Evolutionary conservation across 2,329 filamentous ascomycete species (phyloP).

Genomic region (Aspergillus sp.): DNA sequence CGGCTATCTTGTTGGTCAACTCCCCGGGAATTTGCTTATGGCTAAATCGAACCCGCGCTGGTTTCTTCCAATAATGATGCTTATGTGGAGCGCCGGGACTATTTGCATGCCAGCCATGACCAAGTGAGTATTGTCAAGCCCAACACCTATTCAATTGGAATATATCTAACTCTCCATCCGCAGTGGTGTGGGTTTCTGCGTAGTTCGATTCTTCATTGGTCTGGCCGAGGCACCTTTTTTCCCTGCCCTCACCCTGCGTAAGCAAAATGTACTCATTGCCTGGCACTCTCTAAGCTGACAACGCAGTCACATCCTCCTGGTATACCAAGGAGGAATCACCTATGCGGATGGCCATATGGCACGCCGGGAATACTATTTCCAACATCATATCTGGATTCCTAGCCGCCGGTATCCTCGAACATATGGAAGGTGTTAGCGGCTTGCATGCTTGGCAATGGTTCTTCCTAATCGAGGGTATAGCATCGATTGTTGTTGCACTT

Average conservation of each 20-base stretch:
- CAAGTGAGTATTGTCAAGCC: background rate
- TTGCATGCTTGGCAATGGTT: slow-evolving; percentile 15
- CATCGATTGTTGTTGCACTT: slow-evolving; percentile 1
- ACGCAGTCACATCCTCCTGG: slow-evolving; percentile 10
- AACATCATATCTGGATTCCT: slow-evolving; percentile 12
- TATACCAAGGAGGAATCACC: slow-evolving; percentile 11
- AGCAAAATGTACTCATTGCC: background rate
- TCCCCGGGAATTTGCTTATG: slow-evolving; percentile 10
- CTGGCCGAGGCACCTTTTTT: slow-evolving; percentile 11
- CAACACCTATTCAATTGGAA: background rate
- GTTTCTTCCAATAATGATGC: slow-evolving; percentile 6
- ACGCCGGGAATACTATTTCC: slow-evolving; percentile 12
- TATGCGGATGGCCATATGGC: slow-evolving; percentile 12
- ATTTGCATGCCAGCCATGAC: slow-evolving; percentile 15
- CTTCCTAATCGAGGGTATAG: slow-evolving; percentile 10
- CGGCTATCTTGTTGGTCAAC: slow-evolving; percentile 11
- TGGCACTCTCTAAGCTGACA: background rate
- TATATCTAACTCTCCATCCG: background rate
- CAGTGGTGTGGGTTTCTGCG: slow-evolving; percentile 8
- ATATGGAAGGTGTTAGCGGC: slow-evolving; percentile 6
- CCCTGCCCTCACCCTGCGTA: slow-evolving; percentile 5
- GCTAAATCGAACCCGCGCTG: slow-evolving; percentile 12
- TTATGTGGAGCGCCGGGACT: slow-evolving; percentile 9
- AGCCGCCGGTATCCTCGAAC: slow-evolving; percentile 6
- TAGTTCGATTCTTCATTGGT: slow-evolving; percentile 11